These are phyloP conservation scores for Begonia fuchsioides DNA, from an alignment of 306 rosid genomes.

Conservation along the genomic window DNA sequence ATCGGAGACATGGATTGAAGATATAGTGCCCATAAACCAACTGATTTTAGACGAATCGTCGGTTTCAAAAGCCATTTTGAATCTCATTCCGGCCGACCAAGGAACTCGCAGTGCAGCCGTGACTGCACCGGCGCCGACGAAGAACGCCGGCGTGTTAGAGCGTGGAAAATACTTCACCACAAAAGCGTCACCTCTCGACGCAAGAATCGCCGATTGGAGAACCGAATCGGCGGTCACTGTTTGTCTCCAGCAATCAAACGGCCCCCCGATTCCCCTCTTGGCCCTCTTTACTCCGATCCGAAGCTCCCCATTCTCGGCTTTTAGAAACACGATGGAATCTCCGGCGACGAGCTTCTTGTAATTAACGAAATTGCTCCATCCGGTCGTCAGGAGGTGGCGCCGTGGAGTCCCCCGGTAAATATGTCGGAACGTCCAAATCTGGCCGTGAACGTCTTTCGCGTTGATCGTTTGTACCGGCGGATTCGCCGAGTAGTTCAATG, in stretches of 20 bases:
- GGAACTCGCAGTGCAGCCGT: slow-evolving; percentile 63
- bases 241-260: slow-evolving; percentile 34
- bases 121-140: slow-evolving; percentile 58
- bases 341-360: slow-evolving; percentile 96
- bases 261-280: slow-evolving; percentile 79
- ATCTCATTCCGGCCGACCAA: slow-evolving; percentile 87
- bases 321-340: slow-evolving; percentile 75
- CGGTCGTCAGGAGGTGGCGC: slow-evolving; percentile 89
- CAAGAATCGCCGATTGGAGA: slow-evolving; percentile 61
- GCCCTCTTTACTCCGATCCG: slow-evolving; percentile 94
- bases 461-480: slow-evolving; percentile 85
- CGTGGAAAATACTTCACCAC: slow-evolving; percentile 86
- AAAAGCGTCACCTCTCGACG: slow-evolving; percentile 55
- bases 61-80: slow-evolving; percentile 96
- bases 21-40: slow-evolving; percentile 97
- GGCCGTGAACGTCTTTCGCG: slow-evolving; percentile 83
- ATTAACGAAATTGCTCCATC: slow-evolving; percentile 97
- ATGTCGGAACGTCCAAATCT: slow-evolving; percentile 89
- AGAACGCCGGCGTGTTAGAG: slow-evolving; percentile 75
- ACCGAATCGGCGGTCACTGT: slow-evolving; percentile 44
- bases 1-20: slow-evolving; percentile 55
- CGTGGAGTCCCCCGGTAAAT: slow-evolving; percentile 97
- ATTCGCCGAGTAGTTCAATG: slow-evolving; percentile 63
- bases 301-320: slow-evolving; percentile 82
- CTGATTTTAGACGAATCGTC: slow-evolving; percentile 91